phyloP scores from a whole-genome alignment of 2,329 filamentous ascomycete species.

The Arthrinium phaeospermum region DNA sequence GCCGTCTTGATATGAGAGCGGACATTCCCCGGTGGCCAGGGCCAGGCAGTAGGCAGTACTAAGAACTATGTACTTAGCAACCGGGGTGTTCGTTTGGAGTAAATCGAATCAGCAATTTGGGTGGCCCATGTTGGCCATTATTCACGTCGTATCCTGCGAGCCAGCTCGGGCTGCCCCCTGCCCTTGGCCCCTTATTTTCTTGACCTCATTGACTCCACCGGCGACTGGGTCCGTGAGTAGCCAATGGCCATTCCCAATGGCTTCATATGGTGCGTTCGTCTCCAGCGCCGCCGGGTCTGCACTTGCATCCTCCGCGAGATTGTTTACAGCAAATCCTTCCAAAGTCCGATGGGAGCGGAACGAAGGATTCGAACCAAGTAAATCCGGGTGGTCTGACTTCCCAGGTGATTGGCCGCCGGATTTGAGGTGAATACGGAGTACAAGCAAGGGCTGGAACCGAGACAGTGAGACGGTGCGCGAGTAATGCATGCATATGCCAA shows the following conservation, averaged over 20 bases:
- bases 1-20: not conserved
- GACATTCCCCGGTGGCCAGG: not conserved
- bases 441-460: not conserved
- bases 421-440: too few relatives aligned
- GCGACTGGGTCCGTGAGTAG: not conserved
- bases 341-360: not conserved
- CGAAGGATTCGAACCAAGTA: not conserved
- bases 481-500: not conserved
- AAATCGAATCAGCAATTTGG: not conserved
- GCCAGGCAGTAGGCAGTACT: not conserved
- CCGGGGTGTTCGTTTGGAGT: not conserved
- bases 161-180: not conserved
- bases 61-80: too few relatives aligned
- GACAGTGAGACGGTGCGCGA: not conserved
- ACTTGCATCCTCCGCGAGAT: not conserved
- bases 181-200: not conserved
- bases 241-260: not conserved
- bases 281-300: not conserved
- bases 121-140: not conserved
- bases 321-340: not conserved
- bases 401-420: not conserved
- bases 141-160: not conserved
- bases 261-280: conserved; percentile 1
- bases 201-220: not conserved
- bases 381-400: not conserved